Base-by-base conservation (phyloP, 345 rosid genomes). In the Salix caprea region DNA sequence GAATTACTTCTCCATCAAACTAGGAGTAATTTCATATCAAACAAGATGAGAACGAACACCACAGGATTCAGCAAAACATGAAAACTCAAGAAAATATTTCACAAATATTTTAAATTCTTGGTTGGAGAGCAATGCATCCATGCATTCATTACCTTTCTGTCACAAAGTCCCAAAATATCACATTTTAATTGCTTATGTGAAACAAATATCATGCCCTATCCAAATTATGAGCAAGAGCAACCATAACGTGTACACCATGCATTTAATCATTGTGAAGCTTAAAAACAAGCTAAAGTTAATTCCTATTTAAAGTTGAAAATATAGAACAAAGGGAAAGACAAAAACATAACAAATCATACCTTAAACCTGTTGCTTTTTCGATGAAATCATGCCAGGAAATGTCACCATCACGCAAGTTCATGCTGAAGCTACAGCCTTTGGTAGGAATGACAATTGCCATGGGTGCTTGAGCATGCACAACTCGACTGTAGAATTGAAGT, bases 381-480 rank as follows among this genome's bases (percentile, higher is more conserved):
- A 88, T 80, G 84, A 96, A 90, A 50, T 91, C 81, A 73, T 77
- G 87, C 99, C 98, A 93, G 61, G 93, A 89, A 82, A 96, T 79
- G 78, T 96, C 99, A 79, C 85, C 86, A 73, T 85, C 86, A 13
- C 97, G 97, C 85, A 96, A 81, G 60, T 87, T 87, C 85, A 82
- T 78, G 75, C 85, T 84, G 73, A 74, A 72, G 64, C 79, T 77
- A 42, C 86, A 82, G 76, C 85, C 94, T 80, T 78, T 87, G 44
- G 91, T 77, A 32, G 99, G 91, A 72, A 91, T 68, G 74, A 96
- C 93, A 71, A 96, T 81, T 48, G 97, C 93, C 87, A 74, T 80
- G 42, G 99, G 99, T 79, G 98, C 93, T 83, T 87, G 86, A 72
- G 98, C 97, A 77, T 90, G 92, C 77, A 90, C 82, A 73, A 95